phyloP scores from a whole-genome alignment of 2,329 filamentous ascomycete genomes.

The Paecilomyces fulvus region DNA sequence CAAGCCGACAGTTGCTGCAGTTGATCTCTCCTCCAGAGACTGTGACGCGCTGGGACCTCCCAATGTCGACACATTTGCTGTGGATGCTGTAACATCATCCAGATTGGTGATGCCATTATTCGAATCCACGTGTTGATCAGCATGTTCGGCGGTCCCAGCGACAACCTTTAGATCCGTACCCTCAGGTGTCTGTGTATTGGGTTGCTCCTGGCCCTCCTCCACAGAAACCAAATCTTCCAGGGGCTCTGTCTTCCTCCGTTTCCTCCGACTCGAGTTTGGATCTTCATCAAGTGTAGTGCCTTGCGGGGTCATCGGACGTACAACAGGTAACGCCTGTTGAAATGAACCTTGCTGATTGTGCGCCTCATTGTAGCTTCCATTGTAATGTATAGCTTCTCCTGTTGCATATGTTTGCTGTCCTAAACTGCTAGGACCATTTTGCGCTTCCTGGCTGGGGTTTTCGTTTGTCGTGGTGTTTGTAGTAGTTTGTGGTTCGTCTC shows the following conservation, averaged over 20 bases:
- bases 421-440: neutral
- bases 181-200: neutral
- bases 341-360: neutral
- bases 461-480: neutral
- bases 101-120: neutral
- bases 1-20: neutral
- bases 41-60: neutral
- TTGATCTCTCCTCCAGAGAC: neutral
- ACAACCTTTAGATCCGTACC: neutral
- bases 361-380: neutral
- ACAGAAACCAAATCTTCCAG: constrained; percentile 5
- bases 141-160: neutral
- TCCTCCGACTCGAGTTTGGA: constrained; percentile 24
- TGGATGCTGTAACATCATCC: neutral
- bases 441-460: neutral
- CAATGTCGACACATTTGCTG: neutral
- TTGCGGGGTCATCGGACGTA: neutral
- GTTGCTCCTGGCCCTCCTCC: neutral
- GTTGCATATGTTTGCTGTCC: neutral
- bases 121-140: neutral
- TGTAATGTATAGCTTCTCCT: neutral
- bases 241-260: constrained; percentile 25
- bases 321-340: constrained; percentile 2
- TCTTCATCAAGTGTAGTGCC: constrained; percentile 20
- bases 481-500: neutral